phyloP scores from a whole-genome alignment of 257 asterid genomes.

The Salvia miltiorrhiza region DNA sequence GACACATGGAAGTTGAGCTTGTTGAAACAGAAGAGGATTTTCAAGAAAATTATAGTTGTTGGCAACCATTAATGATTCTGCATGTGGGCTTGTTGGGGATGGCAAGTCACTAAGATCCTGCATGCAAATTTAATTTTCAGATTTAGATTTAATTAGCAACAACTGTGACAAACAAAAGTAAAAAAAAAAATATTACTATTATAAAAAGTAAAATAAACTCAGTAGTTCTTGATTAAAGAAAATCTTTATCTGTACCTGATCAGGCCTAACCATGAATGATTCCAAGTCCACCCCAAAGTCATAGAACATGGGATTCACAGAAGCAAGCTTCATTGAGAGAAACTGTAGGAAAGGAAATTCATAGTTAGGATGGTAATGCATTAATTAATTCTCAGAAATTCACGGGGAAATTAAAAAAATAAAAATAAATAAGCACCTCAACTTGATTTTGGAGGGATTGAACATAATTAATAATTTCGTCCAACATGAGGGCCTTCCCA shows the following conservation, averaged over 20 bases:
- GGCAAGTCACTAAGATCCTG: conserved; percentile 45
- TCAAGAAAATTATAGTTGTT: conserved; percentile 36
- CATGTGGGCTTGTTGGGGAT: conserved; percentile 34
- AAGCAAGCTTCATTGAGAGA: conserved; percentile 93
- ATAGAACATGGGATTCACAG: conserved; percentile 59
- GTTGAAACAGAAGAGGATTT: conserved; percentile 36
- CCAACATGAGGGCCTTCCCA: conserved; percentile 98
- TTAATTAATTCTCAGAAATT: not conserved
- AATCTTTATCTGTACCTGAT: conserved; percentile 43
- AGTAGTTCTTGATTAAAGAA: not conserved
- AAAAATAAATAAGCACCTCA: conserved; percentile 40
- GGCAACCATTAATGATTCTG: no score
- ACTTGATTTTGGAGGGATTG: conserved; percentile 90
- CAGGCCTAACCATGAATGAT: conserved; percentile 49
- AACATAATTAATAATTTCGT: conserved; percentile 88
- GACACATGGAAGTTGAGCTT: conserved; percentile 31
- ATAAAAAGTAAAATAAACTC: not conserved
- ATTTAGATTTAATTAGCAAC: not conserved
- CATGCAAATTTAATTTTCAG: conserved; percentile 12
- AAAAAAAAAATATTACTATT: no score
- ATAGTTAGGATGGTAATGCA: not conserved
- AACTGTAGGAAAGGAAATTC: conserved; percentile 40
- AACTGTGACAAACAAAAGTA: not conserved
- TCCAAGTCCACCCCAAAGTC: conserved; percentile 77
- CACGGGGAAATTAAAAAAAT: not conserved